Conservation (phyloP, 2,329 filamentous ascomycete species). For the Pezicula radicicola region DNA sequence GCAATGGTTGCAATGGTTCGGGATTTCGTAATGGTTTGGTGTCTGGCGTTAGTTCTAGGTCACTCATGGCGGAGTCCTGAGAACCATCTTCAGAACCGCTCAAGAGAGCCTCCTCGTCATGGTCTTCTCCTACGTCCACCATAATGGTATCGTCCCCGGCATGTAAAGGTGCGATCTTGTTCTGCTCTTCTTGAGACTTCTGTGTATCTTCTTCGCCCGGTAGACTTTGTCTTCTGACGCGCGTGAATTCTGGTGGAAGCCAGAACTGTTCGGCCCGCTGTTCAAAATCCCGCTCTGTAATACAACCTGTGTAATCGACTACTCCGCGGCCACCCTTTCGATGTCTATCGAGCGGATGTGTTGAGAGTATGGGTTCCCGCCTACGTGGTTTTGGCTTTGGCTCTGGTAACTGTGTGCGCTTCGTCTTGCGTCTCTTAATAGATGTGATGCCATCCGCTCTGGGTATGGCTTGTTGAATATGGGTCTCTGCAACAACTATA, state of each 20-base stretch:
- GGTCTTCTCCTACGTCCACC: constrained; percentile 5
- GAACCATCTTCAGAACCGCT: constrained; percentile 6
- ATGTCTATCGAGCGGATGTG: background rate
- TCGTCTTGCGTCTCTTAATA: constrained; percentile 8
- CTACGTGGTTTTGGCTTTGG: background rate
- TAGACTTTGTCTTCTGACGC: constrained; percentile 11
- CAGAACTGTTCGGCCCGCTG: background rate
- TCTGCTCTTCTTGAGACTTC: constrained; percentile 1
- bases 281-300: background rate
- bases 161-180: too few relatives aligned
- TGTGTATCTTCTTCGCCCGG: background rate
- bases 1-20: background rate
- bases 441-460: constrained; percentile 13
- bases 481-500: constrained; percentile 12
- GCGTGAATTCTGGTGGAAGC: background rate
- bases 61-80: too few relatives aligned
- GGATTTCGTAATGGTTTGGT: too few relatives aligned
- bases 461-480: constrained; percentile 9
- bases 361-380: background rate
- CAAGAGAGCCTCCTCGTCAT: constrained; percentile 11
- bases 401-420: background rate
- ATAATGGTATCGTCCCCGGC: too few relatives aligned
- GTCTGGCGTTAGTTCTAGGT: too few relatives aligned
- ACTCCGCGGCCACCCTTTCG: background rate
- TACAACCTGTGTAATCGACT: constrained; percentile 1